A percentile compares a stretch with the other conserved stretches of the same genome.
Evolutionary conservation across 2,329 filamentous ascomycete species (phyloP).

Genomic region (Aspergillus intermedius): DNA sequence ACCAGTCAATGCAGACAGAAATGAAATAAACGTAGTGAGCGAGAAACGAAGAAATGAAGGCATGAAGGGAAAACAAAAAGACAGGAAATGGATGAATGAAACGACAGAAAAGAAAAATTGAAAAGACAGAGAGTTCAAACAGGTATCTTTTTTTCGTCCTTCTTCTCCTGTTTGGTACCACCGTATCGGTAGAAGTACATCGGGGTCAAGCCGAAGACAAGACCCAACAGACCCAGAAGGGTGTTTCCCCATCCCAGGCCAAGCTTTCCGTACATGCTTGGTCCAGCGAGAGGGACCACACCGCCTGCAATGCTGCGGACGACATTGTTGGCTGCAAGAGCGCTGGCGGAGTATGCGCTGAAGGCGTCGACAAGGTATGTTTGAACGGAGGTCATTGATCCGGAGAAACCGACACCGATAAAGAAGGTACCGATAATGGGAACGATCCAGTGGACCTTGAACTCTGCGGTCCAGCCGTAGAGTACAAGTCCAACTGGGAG

Average conservation of each 20-base stretch:
- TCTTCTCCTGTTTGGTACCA: not conserved
- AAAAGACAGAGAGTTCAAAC: too few species aligned
- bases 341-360: constrained; percentile 41
- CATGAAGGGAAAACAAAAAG: too few species aligned
- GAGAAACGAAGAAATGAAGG: too few species aligned
- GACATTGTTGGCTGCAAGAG: constrained; percentile 42
- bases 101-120: too few species aligned
- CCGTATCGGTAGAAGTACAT: not conserved
- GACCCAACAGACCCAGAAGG: constrained; percentile 24
- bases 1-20: too few species aligned
- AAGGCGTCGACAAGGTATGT: constrained; percentile 33
- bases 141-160: not conserved
- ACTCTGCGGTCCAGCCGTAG: constrained; percentile 45
- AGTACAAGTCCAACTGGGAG: constrained; percentile 42
- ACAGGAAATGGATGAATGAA: too few species aligned
- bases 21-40: too few species aligned
- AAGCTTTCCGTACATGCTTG: constrained; percentile 29
- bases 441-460: constrained; percentile 38
- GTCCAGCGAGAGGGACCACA: constrained; percentile 44
- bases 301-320: constrained; percentile 42
- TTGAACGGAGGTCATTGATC: constrained; percentile 17
- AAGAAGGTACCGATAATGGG: constrained; percentile 43
- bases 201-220: not conserved
- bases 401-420: constrained; percentile 33
- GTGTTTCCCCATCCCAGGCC: constrained; percentile 36